phyloP scores from a whole-genome alignment of 176 grass and related monocot species.

The Triticum timopheevii region DNA sequence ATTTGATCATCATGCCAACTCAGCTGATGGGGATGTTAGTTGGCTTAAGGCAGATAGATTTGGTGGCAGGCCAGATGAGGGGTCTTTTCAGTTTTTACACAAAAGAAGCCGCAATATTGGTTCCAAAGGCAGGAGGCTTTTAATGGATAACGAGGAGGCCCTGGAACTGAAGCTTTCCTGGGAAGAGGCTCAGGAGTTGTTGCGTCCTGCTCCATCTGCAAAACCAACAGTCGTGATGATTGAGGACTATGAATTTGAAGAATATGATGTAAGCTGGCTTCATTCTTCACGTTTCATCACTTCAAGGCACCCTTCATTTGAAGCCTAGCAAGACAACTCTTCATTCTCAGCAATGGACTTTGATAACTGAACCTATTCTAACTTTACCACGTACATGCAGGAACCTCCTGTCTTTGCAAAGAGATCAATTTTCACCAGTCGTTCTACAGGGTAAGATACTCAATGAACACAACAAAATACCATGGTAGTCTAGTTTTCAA shows the following conservation, averaged over 20 bases:
- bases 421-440: conserved; percentile 91
- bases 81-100: conserved; percentile 61
- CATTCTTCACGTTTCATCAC: not conserved
- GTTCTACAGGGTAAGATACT: conserved; percentile 72
- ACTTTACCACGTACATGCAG: conserved; percentile 47
- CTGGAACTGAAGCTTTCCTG: conserved; percentile 88
- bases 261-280: conserved; percentile 89
- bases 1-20: conserved; percentile 55
- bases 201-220: conserved; percentile 82
- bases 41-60: conserved; percentile 77
- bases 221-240: conserved; percentile 89
- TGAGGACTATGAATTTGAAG: conserved; percentile 97
- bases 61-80: conserved; percentile 56
- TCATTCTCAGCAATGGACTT: conserved; percentile 1
- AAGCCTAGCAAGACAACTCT: not conserved
- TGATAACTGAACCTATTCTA: conserved; percentile 15
- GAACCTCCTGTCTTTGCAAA: conserved; percentile 98
- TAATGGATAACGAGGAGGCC: conserved; percentile 87
- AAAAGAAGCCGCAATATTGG: conserved; percentile 91
- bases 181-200: conserved; percentile 96
- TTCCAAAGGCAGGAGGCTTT: conserved; percentile 77
- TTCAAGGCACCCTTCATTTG: not conserved
- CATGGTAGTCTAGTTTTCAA: not conserved
- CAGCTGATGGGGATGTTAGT: conserved; percentile 66
- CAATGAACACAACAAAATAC: not conserved